Conservation (phyloP, 306 rosid genomes). For the Prunus salicina region DNA sequence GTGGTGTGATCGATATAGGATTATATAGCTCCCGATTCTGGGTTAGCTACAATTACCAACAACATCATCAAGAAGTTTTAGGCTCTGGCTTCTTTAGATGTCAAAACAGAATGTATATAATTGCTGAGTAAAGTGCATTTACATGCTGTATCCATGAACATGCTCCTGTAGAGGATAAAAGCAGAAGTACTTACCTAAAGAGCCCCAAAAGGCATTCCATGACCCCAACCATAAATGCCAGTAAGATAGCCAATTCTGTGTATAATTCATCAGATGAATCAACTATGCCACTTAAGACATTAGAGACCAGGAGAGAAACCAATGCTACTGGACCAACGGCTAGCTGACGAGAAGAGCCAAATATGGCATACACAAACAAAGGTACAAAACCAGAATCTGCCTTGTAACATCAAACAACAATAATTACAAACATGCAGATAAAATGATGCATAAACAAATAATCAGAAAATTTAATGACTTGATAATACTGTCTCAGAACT, state of each 20-base stretch:
- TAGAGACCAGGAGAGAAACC: conserved; percentile 90
- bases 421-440: not conserved
- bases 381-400: conserved; percentile 80
- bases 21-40: not conserved
- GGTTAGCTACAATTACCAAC: not conserved
- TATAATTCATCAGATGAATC: conserved; percentile 74
- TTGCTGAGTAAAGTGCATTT: conserved; percentile 7
- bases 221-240: conserved; percentile 96
- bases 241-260: conserved; percentile 81
- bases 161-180: conserved; percentile 16
- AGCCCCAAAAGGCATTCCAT: conserved; percentile 93
- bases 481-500: conserved; percentile 33
- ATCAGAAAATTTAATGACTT: conserved; percentile 1
- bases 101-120: conserved; percentile 5
- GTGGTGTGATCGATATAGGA: not conserved
- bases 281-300: conserved; percentile 71
- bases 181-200: conserved; percentile 78
- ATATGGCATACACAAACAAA: conserved; percentile 80
- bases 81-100: not conserved
- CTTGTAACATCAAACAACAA: conserved; percentile 29
- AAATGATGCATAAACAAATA: not conserved
- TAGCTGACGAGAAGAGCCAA: conserved; percentile 98
- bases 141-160: too few species aligned
- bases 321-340: conserved; percentile 99
- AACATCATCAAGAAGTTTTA: not conserved